A percentile compares a stretch with the other conserved stretches of the same genome.
Conservation (phyloP, 345 rosid genomes). For the Viola odorata region DNA sequence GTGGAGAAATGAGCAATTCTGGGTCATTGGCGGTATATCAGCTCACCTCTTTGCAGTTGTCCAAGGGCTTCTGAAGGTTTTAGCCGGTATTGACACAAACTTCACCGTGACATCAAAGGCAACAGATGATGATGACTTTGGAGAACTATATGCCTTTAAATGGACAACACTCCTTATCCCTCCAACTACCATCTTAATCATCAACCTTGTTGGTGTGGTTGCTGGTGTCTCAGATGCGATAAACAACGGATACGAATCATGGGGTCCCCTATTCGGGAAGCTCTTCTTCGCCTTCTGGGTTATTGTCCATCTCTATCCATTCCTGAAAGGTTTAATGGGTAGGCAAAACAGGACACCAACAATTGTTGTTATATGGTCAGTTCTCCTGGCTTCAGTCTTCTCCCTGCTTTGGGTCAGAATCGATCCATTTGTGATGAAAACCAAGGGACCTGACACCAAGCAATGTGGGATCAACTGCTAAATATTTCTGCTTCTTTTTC, state of each 20-base stretch:
- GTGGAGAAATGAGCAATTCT: constrained; percentile 99
- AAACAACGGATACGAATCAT: constrained; percentile 83
- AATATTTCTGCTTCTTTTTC: constrained; percentile 11
- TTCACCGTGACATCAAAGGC: constrained; percentile 96
- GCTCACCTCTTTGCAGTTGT: constrained; percentile 93
- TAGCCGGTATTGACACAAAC: constrained; percentile 90
- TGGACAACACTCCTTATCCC: constrained; percentile 94
- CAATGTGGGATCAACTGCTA: constrained; percentile 89
- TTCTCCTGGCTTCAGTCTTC: constrained; percentile 88
- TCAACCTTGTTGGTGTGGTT: constrained; percentile 91
- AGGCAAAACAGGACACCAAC: constrained; percentile 94
- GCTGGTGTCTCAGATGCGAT: constrained; percentile 93
- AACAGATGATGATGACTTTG: constrained; percentile 78
- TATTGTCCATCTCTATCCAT: constrained; percentile 91
- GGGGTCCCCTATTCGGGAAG: constrained; percentile 96
- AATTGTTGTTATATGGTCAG: constrained; percentile 93
- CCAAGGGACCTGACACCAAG: constrained; percentile 83
- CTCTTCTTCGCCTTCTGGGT: constrained; percentile 95
- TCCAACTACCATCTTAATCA: constrained; percentile 87
- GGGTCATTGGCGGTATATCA: constrained; percentile 95
- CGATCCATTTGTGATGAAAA: constrained; percentile 86
- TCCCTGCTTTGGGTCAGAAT: constrained; percentile 94
- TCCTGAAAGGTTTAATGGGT: constrained; percentile 98
- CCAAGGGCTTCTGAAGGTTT: constrained; percentile 78
- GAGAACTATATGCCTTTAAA: constrained; percentile 81